A percentile compares a stretch with the other conserved stretches of the same genome.
phyloP scores from a whole-genome alignment of 331 rosid genomes.

The Erythrophleum ivorense region DNA sequence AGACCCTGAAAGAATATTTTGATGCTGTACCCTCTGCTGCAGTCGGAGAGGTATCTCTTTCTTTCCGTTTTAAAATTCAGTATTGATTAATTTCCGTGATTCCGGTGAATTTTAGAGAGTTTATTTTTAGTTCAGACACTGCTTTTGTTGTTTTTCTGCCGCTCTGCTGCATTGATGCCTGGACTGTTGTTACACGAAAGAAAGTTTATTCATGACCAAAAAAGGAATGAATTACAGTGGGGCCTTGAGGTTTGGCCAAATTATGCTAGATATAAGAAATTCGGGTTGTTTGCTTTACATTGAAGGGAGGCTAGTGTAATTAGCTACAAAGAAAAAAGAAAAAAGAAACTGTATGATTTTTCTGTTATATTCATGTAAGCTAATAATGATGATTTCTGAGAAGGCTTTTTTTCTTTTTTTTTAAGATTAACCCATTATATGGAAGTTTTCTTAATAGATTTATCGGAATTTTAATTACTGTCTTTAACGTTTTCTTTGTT shows the following conservation, averaged over 20 bases:
- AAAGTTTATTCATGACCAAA: no score
- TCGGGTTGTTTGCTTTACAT: no score
- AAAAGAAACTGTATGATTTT: neutral
- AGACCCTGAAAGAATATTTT: conserved; percentile 61
- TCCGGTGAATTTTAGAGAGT: neutral
- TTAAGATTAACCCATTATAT: neutral
- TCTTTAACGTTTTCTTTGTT: neutral
- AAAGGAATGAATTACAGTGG: no score
- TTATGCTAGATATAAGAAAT: no score
- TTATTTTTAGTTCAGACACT: neutral
- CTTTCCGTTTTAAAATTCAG: neutral
- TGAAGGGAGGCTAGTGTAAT: no score
- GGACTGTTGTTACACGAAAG: neutral
- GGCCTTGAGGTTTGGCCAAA: no score
- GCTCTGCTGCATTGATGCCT: neutral
- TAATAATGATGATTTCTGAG: neutral
- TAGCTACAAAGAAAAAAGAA: neutral
- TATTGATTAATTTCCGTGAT: neutral
- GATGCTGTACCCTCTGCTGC: conserved; percentile 83
- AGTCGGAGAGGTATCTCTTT: conserved; percentile 74
- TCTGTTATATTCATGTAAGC: neutral
- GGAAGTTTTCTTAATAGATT: neutral
- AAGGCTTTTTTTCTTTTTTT: neutral
- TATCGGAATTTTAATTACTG: neutral
- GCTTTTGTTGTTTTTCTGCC: neutral